phyloP scores from a whole-genome alignment of 345 rosid genomes.

The Sonneratia caseolaris region DNA sequence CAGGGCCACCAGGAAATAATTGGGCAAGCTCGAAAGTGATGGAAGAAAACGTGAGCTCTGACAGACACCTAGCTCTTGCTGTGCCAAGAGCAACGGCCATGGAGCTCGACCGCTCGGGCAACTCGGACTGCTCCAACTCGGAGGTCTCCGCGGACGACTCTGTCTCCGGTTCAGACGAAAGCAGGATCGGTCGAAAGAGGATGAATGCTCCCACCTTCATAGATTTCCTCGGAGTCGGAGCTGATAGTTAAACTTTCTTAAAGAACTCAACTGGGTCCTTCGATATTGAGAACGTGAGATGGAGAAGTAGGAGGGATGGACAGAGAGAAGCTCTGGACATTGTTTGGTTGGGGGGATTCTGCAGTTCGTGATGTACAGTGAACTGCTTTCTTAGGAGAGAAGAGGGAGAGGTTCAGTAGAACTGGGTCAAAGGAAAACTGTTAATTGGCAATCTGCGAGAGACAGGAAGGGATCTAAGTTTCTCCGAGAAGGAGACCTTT shows the following conservation, averaged over 20 bases:
- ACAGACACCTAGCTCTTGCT: not conserved
- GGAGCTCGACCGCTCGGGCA: conserved; percentile 2
- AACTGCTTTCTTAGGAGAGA: not conserved
- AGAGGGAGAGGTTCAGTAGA: not conserved
- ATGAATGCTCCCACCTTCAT: conserved; percentile 4
- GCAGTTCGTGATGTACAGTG: not conserved
- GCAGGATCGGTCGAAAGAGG: not conserved
- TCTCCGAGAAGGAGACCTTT: not conserved
- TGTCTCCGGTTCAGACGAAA: not conserved
- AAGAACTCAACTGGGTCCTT: not conserved
- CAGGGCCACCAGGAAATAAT: conserved; percentile 5
- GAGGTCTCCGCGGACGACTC: conserved; percentile 8
- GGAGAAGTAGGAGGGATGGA: not conserved
- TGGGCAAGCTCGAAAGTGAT: not conserved
- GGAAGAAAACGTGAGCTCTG: conserved; percentile 8
- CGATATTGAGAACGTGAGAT: not conserved
- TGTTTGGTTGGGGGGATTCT: not conserved
- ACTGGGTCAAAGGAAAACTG: not conserved
- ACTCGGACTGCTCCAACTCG: conserved; percentile 5
- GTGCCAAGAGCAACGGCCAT: not conserved
- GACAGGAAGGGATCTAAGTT: not conserved
- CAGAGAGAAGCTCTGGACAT: not conserved
- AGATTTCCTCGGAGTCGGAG: conserved; percentile 15
- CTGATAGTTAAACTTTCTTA: not conserved
- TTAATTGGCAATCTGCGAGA: not conserved